Conservation (phyloP, 371 early-diverging fungal species). For the Mucor saturninus region DNA sequence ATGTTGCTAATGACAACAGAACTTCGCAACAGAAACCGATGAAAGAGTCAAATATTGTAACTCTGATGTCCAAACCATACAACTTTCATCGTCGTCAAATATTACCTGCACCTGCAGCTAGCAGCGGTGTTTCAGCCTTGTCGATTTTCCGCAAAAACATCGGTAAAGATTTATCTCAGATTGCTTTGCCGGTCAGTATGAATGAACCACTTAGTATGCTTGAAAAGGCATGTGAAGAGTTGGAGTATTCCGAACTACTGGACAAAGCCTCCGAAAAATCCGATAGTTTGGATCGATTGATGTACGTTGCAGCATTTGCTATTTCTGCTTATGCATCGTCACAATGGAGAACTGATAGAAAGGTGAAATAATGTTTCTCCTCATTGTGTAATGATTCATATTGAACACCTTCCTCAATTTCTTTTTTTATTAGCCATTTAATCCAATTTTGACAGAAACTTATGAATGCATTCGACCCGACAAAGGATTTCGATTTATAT, state of each 20-base stretch:
- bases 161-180: constrained; percentile 91
- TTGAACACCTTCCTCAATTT: no score
- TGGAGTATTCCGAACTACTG: constrained; percentile 85
- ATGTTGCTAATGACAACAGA: not conserved
- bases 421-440: constrained; percentile 68
- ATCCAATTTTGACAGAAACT: constrained; percentile 93
- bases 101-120: constrained; percentile 71
- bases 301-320: constrained; percentile 83
- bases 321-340: constrained; percentile 83
- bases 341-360: constrained; percentile 80
- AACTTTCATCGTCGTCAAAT: constrained; percentile 52
- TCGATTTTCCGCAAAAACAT: constrained; percentile 91
- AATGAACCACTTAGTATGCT: constrained; percentile 93
- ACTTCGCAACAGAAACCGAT: no score
- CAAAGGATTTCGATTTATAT: constrained; percentile 75
- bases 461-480: constrained; percentile 86
- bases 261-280: constrained; percentile 72
- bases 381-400: no score
- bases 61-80: not conserved
- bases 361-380: constrained; percentile 8
- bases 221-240: constrained; percentile 88
- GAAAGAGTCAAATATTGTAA: not conserved
- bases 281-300: constrained; percentile 77
- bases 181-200: constrained; percentile 91
- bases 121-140: constrained; percentile 74